Base-by-base conservation (phyloP, 257 asterid species). In the Solanum rostratum region DNA sequence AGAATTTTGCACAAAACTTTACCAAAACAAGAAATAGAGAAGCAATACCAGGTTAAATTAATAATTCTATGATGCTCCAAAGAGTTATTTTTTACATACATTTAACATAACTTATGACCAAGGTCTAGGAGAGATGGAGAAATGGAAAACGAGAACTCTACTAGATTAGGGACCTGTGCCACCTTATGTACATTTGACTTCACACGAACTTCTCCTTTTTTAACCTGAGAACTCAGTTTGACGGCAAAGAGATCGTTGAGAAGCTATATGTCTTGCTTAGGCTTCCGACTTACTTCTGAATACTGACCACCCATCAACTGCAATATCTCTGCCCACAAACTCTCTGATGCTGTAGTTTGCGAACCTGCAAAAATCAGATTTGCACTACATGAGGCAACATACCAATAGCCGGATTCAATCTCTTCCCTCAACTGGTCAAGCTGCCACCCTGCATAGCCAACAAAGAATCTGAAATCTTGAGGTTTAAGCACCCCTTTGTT, bases 361-460 rank as follows among this genome's bases (percentile, higher is more conserved):
- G 94, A 91, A 70, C 46, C 86, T 84, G 90, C 94, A 76, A 92
- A 88, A 30, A 96, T 85, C 92, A 96, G 83, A 86, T 92, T 91
- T 60, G 94, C 87, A 87, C 99, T 96, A 84, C 99, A 94, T 1
- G 98, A 97, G 37, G 99, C 97, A 76, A 91, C 95, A 24, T 91
- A 89, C 99, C 99, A 96, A 88, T 89, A 96, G 55, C 87, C 95
- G 0, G 92, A 91, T 69, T 94, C 95, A 52, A 96, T 92, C 91
- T 96, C 99, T 60, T 91, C 96, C 74, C 84, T 89, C 81, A 96
- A 89, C 88, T 96, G 99, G 80, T 95, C 98, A 52, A 93, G 89
- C 86, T 92, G 97, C 99, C 99, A 96, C 80, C 98, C 98, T 0
- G 98, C 97, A 71, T 95, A 95, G 87, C 99, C 99, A 83, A 93